Evolutionary conservation across 805 yeast species (phyloP).

Genomic region (Candida multigemmis): DNA sequence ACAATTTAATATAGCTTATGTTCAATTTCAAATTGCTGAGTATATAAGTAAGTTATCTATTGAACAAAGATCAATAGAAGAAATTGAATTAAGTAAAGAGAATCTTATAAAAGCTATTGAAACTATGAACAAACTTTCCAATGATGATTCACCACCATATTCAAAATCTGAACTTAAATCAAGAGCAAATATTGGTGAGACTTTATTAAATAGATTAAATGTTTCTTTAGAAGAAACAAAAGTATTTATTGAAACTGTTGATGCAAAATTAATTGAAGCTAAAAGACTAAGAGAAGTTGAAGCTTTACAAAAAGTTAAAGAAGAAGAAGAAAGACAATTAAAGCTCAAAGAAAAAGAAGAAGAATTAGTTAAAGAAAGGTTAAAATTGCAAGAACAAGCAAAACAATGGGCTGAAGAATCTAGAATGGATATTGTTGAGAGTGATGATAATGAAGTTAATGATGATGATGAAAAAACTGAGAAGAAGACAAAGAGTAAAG

Average conservation of each 20-base stretch:
- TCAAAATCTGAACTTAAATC: constrained; percentile 73
- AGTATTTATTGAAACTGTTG: constrained; percentile 49
- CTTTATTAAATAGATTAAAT: constrained; percentile 64
- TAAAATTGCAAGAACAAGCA: constrained; percentile 42
- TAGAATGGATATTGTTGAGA: constrained; percentile 23
- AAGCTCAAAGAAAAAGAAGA: constrained; percentile 38
- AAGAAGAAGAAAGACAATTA: constrained; percentile 31
- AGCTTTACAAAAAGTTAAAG: constrained; percentile 22
- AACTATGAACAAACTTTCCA: constrained; percentile 48
- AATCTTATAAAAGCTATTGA: constrained; percentile 58
- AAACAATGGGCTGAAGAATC: constrained; percentile 39
- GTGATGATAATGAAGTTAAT: constrained; percentile 23
- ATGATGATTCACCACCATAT: constrained; percentile 59
- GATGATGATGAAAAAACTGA: constrained; percentile 25
- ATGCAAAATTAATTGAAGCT: constrained; percentile 65
- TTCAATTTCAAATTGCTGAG: constrained; percentile 84
- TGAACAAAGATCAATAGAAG: constrained; percentile 52
- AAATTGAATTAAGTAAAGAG: constrained; percentile 45
- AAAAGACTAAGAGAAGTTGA: constrained; percentile 55
- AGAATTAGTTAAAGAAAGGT: constrained; percentile 36
- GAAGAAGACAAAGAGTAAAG: constrained; percentile 16
- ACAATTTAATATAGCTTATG: constrained; percentile 72
- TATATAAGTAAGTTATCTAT: constrained; percentile 52
- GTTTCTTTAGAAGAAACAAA: constrained; percentile 65
- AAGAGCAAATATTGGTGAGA: constrained; percentile 81